Conservation (phyloP, 306 rosid species). For the Dalbergia oliveri region DNA sequence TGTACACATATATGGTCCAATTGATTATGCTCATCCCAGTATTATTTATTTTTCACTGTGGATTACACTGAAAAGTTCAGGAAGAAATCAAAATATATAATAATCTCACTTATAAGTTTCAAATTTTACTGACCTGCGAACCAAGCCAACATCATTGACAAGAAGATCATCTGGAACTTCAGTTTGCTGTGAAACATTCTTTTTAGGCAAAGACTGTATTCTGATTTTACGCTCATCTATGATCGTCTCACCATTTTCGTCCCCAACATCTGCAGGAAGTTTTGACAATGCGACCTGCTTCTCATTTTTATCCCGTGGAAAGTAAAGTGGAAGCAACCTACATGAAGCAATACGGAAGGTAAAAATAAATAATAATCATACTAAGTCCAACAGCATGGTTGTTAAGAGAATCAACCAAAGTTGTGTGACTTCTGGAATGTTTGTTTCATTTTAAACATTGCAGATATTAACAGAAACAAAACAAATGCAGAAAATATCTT, state of each 20-base stretch:
- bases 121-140: conserved; percentile 70
- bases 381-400: conserved; percentile 12
- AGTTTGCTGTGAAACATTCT: conserved; percentile 63
- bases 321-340: conserved; percentile 97
- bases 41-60: neutral
- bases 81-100: conserved; percentile 3
- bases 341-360: conserved; percentile 37
- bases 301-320: conserved; percentile 94
- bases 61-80: neutral
- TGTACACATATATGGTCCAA: neutral
- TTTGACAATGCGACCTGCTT: conserved; percentile 88
- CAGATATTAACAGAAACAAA: conserved; percentile 37
- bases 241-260: conserved; percentile 97
- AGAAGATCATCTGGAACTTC: conserved; percentile 71
- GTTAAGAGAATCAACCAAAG: conserved; percentile 22
- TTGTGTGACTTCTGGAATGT: conserved; percentile 17
- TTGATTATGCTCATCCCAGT: conserved; percentile 20
- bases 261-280: conserved; percentile 99
- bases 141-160: conserved; percentile 81
- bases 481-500: conserved; percentile 59
- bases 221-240: conserved; percentile 98
- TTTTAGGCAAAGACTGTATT: conserved; percentile 92
- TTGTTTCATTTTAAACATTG: conserved; percentile 25
- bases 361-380: conserved; percentile 14
- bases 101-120: neutral